Base-by-base conservation (phyloP, 352 stramenopile genomes). In the Saprolegnia parasitica region DNA sequence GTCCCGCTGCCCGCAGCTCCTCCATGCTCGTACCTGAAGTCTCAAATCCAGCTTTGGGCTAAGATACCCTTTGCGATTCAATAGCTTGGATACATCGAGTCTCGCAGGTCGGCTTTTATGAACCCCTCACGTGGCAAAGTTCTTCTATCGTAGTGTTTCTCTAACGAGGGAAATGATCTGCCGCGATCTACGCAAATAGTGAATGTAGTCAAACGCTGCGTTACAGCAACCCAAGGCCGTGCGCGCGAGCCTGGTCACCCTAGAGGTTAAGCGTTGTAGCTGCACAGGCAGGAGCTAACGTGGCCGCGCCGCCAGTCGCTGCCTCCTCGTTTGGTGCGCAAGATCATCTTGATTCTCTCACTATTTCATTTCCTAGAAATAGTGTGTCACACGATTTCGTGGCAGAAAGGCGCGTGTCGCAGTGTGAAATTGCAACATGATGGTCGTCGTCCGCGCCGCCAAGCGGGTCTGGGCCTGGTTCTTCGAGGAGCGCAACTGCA, bases 401-500 rank as follows among this genome's bases (percentile, higher is more conserved):
- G 29, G 5, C 29, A 35, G 29, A 5, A 35, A 35, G 29, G 29
- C 29, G 29, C 29, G 29, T 35, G 29, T 35, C 29, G 29, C 29
- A 35, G 29, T 35, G 47, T 55, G 47, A 1, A 24, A 56, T 65
- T 15, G 9, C 24, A n/a, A 68, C 1, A 56, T 46, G 8, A 45
- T 50, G 40, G 26, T 55, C 24, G 21, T 64, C 49, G 24, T 66
- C 50, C 20, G 15, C 56, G 21, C n/a, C 37, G 61, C 18, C 6
- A 23, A 42, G 20, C 56, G 26, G 21, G 63, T 70, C 15, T 70
- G 63, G 63, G 32, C n/a, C 23, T 70, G 49, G 45, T 70, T 70
- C 63, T 70, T 70, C 50, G 50, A 70, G 49, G 45, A 37, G 18
- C 63, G 42, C 35, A 70, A 70, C 37, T 70, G 63, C 45, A 60